Conservation (phyloP, 75 land plant genomes). For the Picea glauca region DNA sequence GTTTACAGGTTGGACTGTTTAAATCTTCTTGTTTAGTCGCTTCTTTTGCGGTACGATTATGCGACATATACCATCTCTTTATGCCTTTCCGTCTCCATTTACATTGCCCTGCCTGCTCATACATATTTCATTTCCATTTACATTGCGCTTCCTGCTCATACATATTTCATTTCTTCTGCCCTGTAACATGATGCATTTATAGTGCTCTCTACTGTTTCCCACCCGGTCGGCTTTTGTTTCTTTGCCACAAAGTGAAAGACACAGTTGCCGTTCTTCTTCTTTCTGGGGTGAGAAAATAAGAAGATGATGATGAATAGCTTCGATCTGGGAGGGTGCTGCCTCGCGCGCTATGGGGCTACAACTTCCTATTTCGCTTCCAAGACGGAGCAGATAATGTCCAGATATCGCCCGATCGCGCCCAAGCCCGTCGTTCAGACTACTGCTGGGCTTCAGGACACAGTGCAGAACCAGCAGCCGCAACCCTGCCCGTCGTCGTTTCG, state of each 20-base stretch:
- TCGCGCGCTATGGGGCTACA: slow-evolving; percentile 1
- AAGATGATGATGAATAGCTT: slow-evolving; percentile 11
- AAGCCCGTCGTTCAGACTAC: slow-evolving; percentile 43
- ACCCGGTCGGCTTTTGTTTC: neutral
- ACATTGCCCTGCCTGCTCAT: neutral
- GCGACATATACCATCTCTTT: neutral
- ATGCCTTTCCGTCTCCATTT: neutral
- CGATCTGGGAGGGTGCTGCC: slow-evolving; percentile 10
- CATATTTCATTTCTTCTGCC: too few relatives aligned
- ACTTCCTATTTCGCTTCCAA: slow-evolving; percentile 25
- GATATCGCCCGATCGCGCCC: slow-evolving; percentile 93
- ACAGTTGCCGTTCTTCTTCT: neutral
- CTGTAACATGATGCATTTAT: neutral
- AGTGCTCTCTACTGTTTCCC: neutral
- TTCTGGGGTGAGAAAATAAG: neutral
- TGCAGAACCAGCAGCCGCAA: neutral
- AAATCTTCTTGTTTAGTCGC: slow-evolving; percentile 1
- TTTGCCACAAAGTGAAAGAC: neutral
- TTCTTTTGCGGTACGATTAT: neutral
- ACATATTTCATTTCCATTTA: too few relatives aligned
- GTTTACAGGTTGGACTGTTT: neutral
- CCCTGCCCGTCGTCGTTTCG: neutral
- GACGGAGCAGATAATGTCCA: slow-evolving; percentile 81
- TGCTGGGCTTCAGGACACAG: neutral
- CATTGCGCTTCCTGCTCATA: too few relatives aligned